Evolutionary conservation across 257 asterid genomes (phyloP).

Genomic region (Nicotiana tabacum): DNA sequence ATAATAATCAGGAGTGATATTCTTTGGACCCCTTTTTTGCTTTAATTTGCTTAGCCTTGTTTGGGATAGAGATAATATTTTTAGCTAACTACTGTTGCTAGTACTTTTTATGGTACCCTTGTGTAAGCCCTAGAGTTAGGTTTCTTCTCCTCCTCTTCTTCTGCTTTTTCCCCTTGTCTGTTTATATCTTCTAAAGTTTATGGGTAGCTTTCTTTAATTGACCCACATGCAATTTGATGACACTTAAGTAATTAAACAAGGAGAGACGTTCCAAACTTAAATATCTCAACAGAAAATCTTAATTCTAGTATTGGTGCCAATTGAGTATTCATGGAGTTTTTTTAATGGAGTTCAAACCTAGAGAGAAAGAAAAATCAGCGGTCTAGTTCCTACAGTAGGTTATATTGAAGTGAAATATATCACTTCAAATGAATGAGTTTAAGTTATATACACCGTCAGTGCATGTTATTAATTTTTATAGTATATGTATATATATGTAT

Average conservation of each 20-base stretch:
- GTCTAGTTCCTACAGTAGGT: neutral
- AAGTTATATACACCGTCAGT: no score
- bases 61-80: neutral
- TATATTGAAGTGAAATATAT: neutral
- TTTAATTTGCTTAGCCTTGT: neutral
- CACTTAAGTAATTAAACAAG: neutral
- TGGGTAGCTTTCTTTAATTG: conserved; percentile 1
- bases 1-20: conserved; percentile 3
- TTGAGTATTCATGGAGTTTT: neutral
- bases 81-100: neutral
- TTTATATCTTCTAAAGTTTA: conserved; percentile 4
- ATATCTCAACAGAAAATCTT: neutral
- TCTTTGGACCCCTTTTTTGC: neutral
- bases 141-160: neutral
- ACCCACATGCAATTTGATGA: conserved; percentile 1
- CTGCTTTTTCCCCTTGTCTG: neutral
- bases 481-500: no score
- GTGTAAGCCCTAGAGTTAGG: neutral
- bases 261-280: neutral
- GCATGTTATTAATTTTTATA: no score
- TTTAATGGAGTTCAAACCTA: neutral
- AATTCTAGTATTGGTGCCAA: neutral
- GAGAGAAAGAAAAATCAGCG: neutral
- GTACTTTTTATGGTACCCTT: neutral
- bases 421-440: neutral